Evolutionary conservation across 75 land plant species (phyloP).

Genomic region (Cupressus sempervirens): DNA sequence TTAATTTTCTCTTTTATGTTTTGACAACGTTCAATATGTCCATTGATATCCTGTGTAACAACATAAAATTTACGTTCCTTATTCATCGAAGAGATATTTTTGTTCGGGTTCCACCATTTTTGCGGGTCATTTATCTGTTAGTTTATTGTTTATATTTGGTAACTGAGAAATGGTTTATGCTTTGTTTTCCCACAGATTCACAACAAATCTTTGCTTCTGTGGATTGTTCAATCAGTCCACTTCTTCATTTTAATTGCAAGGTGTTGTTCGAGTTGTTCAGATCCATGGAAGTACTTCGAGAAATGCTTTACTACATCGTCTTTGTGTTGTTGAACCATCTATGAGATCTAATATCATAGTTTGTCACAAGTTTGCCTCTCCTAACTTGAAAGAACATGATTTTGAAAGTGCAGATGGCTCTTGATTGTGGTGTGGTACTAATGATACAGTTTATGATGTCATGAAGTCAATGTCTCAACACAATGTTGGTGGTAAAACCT

Average conservation of each 20-base stretch:
- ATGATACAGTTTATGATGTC: slow-evolving; percentile 93
- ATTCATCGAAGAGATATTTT: too few relatives aligned
- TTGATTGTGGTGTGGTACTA: slow-evolving; percentile 92
- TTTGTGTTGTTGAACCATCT: slow-evolving; percentile 39
- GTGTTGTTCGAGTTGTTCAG: slow-evolving; percentile 37
- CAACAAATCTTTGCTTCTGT: too few relatives aligned
- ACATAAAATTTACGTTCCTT: too few relatives aligned
- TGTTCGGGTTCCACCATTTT: too few relatives aligned
- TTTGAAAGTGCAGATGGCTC: slow-evolving; percentile 97
- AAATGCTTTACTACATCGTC: slow-evolving; percentile 51
- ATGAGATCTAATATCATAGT: slow-evolving; percentile 20
- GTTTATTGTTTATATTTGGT: too few relatives aligned
- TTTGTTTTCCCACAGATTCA: too few relatives aligned
- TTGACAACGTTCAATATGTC: too few relatives aligned
- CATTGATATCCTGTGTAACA: too few relatives aligned
- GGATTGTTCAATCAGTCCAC: too few relatives aligned
- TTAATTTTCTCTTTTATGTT: too few relatives aligned
- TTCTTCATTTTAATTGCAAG: slow-evolving; percentile 73
- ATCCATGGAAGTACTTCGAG: slow-evolving; percentile 47
- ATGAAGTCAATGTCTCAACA: slow-evolving; percentile 91
- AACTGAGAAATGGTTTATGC: too few relatives aligned
- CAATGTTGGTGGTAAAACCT: slow-evolving; percentile 93
- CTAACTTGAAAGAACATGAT: slow-evolving; percentile 79
- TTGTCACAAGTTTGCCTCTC: slow-evolving; percentile 35
- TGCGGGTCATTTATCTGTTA: too few relatives aligned